phyloP scores from a whole-genome alignment of 2,329 filamentous ascomycete genomes.

The Fusarium tanahbumbuense region DNA sequence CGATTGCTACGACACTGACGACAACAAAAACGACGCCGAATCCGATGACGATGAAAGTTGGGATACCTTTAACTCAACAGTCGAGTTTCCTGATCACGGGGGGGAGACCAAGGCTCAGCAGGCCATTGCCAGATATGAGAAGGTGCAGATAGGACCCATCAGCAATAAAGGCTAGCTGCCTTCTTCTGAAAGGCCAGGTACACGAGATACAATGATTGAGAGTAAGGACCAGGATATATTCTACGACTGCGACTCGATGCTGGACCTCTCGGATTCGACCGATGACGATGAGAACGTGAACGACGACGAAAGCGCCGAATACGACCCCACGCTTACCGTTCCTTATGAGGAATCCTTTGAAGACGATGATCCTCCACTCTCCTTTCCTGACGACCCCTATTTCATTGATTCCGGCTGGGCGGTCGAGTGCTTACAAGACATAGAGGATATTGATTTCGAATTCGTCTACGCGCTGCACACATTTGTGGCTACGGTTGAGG shows the following conservation, averaged over 20 bases:
- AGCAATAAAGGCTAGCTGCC: slow-evolving; percentile 39
- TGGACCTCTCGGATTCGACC: slow-evolving; percentile 21
- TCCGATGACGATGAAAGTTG: slow-evolving; percentile 17
- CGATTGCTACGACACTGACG: slow-evolving; percentile 47
- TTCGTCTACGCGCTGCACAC: slow-evolving; percentile 99
- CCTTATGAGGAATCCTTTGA: slow-evolving; percentile 60
- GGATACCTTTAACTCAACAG: slow-evolving; percentile 18
- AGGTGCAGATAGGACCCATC: not conserved
- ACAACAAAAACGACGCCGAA: slow-evolving; percentile 45
- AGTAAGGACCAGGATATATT: slow-evolving; percentile 30
- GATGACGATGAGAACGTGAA: slow-evolving; percentile 41
- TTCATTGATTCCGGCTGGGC: slow-evolving; percentile 80
- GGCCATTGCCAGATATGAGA: not conserved
- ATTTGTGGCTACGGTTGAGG: slow-evolving; percentile 97
- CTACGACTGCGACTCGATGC: slow-evolving; percentile 29
- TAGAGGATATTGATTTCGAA: slow-evolving; percentile 99
- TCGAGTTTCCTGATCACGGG: slow-evolving; percentile 23
- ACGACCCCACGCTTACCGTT: slow-evolving; percentile 53
- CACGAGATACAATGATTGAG: not conserved
- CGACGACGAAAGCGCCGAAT: slow-evolving; percentile 39
- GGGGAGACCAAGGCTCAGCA: not conserved
- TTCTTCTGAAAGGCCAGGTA: slow-evolving; percentile 18
- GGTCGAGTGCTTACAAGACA: slow-evolving; percentile 85
- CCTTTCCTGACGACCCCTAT: slow-evolving; percentile 66
- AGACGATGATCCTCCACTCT: slow-evolving; percentile 63